Evolutionary conservation across 805 yeast species (phyloP).

Genomic region (Candida nemodendra): DNA sequence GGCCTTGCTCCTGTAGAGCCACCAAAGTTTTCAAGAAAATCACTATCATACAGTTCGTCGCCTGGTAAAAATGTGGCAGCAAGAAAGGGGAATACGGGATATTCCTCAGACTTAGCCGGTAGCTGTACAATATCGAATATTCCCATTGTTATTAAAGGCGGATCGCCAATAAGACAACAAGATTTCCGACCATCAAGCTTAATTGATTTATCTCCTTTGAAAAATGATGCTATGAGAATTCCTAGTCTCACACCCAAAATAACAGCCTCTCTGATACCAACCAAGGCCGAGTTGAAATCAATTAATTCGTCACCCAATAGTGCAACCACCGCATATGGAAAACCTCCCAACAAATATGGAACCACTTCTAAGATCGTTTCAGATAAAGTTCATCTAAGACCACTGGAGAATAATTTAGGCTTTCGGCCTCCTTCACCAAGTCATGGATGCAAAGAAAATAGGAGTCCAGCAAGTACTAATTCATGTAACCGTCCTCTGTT

Average conservation of each 20-base stretch:
- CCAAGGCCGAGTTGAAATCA: slow-evolving; percentile 7
- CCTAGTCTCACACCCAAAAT: slow-evolving; percentile 7
- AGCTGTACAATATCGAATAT: slow-evolving; percentile 25
- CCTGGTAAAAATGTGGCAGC: slow-evolving; percentile 1
- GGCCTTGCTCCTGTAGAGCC: slow-evolving; percentile 14
- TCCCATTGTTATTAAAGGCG: slow-evolving; percentile 30
- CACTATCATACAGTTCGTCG: neutral
- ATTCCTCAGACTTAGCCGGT: slow-evolving; percentile 6
- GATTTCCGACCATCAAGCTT: neutral
- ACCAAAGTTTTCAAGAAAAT: slow-evolving; percentile 13
- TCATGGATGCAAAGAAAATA: neutral
- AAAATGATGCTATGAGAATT: slow-evolving; percentile 2
- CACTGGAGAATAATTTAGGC: neutral
- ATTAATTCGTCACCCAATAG: slow-evolving; percentile 9
- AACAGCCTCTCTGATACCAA: slow-evolving; percentile 4
- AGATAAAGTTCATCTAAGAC: neutral
- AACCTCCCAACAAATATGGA: neutral
- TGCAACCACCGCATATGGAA: slow-evolving; percentile 1
- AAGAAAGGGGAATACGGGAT: slow-evolving; percentile 1
- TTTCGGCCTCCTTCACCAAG: neutral
- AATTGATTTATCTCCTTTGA: neutral
- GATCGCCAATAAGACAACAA: slow-evolving; percentile 24
- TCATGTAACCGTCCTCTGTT: neutral
- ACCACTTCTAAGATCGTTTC: neutral
- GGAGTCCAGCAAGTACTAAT: neutral